Conservation (phyloP, 2,329 filamentous ascomycete genomes). For the Endocalyx cinctus region DNA sequence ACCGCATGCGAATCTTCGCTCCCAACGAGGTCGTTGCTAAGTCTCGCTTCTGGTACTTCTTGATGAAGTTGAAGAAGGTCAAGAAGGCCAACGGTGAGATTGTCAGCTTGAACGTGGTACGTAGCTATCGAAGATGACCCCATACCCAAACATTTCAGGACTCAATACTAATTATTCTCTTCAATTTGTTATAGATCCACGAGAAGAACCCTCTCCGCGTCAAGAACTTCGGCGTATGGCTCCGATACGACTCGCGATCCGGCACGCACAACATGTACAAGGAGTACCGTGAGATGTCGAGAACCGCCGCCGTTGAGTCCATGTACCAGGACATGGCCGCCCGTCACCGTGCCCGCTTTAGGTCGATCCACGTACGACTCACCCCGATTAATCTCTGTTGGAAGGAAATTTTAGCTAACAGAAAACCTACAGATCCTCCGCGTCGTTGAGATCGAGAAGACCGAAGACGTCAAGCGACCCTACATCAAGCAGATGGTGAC, state of each 20-base stretch:
- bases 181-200: slow-evolving; percentile 77
- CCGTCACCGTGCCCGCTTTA: slow-evolving; percentile 95
- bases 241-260: slow-evolving; percentile 99
- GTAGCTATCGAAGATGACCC: slow-evolving; percentile 32
- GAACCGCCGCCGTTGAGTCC: slow-evolving; percentile 90
- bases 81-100: slow-evolving; percentile 99
- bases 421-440: slow-evolving; percentile 99
- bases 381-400: too few species aligned
- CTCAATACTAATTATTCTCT: slow-evolving; percentile 7
- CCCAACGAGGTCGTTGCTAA: slow-evolving; percentile 97
- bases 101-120: slow-evolving; percentile 91
- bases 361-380: slow-evolving; percentile 87
- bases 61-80: slow-evolving; percentile 98
- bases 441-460: slow-evolving; percentile 95
- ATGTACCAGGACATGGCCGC: slow-evolving; percentile 99
- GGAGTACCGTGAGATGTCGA: slow-evolving; percentile 99
- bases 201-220: slow-evolving; percentile 99
- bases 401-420: too few species aligned
- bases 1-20: slow-evolving; percentile 99
- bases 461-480: slow-evolving; percentile 89
- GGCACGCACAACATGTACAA: slow-evolving; percentile 99
- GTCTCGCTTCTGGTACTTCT: slow-evolving; percentile 99
- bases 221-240: slow-evolving; percentile 99
- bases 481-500: slow-evolving; percentile 98
- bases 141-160: too few species aligned